Base-by-base conservation (phyloP, 2,329 filamentous ascomycete genomes). In the Pseudogymnoascus sp. region DNA sequence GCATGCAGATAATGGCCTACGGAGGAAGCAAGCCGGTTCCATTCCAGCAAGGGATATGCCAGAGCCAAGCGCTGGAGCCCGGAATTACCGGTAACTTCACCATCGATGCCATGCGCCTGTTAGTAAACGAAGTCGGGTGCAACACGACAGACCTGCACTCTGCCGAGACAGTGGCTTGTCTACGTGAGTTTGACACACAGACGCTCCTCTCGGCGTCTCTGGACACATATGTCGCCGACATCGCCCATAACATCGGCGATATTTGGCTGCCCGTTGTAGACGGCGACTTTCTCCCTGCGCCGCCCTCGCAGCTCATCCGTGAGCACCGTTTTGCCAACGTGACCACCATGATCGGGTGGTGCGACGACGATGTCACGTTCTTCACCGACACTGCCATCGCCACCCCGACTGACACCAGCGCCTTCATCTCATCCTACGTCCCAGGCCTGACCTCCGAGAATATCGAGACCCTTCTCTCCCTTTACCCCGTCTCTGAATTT, bases 401-500 rank as follows among this genome's bases (percentile, higher is more conserved):
- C 5, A 55, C 49, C n/a, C 29, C 49, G 6, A 29, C 81, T 81
- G 0, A 74, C 72, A 0, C 77, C 81, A 0, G 49, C 29, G 29
- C 49, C 3, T 55, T 55, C 49, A 55, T 55, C 6, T 55, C 49
- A 3, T 55, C 49, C 49, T 55, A 55, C 29, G 49, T 55, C 6
- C 49, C 49, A 14, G 49, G 49, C 16, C 29, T 55, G 16, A 35
- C 49, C 7, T 80, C 82, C 63, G 69, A 80, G 31, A 71, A 78
- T 62, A 67, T 80, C 4, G 68, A 75, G 41, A 66, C 69, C 11
- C 74, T 84, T 11, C 73, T 83, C 0, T 67, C 72, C 1, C 74
- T 83, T 0, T 86, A 86, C 68, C 81, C 83, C 0, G 66, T 73
- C 1, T 62, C 70, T 5, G 79, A 82, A 0, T 84, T 83, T 66